phyloP scores from a whole-genome alignment of 345 rosid genomes.

The Euphorbia lathyris region DNA sequence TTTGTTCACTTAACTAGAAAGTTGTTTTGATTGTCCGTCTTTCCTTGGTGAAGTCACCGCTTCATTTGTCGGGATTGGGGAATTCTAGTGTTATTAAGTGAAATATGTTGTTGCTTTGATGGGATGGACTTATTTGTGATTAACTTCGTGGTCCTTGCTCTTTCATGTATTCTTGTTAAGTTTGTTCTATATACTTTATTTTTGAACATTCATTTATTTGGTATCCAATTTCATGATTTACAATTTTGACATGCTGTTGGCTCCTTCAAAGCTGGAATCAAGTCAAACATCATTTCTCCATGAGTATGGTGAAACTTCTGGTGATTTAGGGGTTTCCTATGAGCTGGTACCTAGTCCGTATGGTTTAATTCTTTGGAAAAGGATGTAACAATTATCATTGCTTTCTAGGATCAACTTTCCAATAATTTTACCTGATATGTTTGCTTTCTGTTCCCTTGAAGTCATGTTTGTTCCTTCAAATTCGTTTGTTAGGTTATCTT shows the following conservation, averaged over 20 bases:
- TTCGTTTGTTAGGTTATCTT: conserved; percentile 1
- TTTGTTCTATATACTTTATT: neutral
- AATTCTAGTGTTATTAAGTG: neutral
- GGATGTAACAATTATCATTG: neutral
- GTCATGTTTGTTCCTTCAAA: neutral
- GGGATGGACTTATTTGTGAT: neutral
- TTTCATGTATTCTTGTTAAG: neutral
- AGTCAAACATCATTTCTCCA: neutral
- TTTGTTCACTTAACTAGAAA: neutral
- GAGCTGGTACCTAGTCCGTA: neutral
- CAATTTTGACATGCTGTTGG: neutral
- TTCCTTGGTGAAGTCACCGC: neutral
- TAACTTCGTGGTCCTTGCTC: neutral
- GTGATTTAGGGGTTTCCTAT: neutral
- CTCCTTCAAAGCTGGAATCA: neutral
- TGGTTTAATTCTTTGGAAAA: neutral
- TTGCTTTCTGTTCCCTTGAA: neutral
- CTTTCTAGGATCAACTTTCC: neutral
- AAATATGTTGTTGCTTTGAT: neutral
- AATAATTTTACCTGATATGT: neutral
- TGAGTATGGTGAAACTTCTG: neutral
- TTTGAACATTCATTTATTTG: neutral
- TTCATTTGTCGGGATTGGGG: neutral
- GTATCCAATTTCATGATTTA: neutral
- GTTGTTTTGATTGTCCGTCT: neutral